Base-by-base conservation (phyloP, 2,329 filamentous ascomycete species). In the Thelonectria discophora region DNA sequence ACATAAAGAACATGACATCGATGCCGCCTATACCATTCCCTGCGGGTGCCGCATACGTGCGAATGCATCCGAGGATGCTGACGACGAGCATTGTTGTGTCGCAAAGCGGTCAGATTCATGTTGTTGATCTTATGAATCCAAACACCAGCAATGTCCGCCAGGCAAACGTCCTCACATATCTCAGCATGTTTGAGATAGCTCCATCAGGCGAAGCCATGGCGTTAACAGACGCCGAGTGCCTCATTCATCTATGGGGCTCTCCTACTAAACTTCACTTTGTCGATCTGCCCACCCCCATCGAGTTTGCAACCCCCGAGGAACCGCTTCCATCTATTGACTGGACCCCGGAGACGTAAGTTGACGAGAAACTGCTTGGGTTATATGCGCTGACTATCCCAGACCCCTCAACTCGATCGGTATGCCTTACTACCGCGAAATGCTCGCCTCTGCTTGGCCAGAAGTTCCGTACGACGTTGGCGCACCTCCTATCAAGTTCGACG, bases 51-150 rank as follows among this genome's bases (percentile, higher is more conserved):
- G 94, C 95, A 37, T 97, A 93, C 79, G 94, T 97, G 43, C 89
- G 95, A 60, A 95, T 99, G 91, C 95, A 99, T 75, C 95, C 96
- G 1, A 90, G 93, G 70, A 91, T 99, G 86, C 90, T 93, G 18
- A 97, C 95, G 0, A 98, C 96, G 0, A 94, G 92, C 71, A 94
- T 99, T 63, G 92, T 99, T 51, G 89, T 94, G 27, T 97, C 94
- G 3, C 93, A 96, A 72, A 91, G 88, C 45, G 95, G 96, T 1
- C 93, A 97, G 76, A 91, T 99, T 76, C 94, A 99, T 74, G 90
- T 98, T 13, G 93, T 98, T 52, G 95, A 99, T 76, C 85, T 99
- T 5, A 93, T 96, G 87, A 97, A 97, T 65, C 92, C 93, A 0
- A 94, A 96, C 72, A 90, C 92, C 18, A 93, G 92, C 73, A 94